Base-by-base conservation (phyloP, 2,329 filamentous ascomycete genomes). In the Sarocladium oryzae region DNA sequence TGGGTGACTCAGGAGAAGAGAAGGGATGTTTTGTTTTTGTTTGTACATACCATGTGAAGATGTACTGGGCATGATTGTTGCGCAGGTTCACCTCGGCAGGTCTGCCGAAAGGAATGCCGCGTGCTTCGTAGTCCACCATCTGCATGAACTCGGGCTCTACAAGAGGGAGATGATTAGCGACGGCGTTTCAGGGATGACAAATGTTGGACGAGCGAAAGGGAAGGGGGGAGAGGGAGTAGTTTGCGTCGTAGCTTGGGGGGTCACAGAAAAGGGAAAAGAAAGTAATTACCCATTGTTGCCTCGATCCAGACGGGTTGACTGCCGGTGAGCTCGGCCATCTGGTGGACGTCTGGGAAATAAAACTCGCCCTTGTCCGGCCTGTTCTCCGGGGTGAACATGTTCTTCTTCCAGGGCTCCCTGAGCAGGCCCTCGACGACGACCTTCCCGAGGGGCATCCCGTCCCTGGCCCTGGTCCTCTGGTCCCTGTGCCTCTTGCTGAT, bases 41-140 rank as follows among this genome's bases (percentile, higher is more conserved):
- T n/a, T 28, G 36, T 36, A 70, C 84, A 63, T 81, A 97, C 93
- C 93, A 99, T 58, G 93, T 99, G 68, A 96, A 93, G 59, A 99
- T 99, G 69, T 99, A 99, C 75, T 97, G 93, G 56, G 89, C 84
- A 69, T 99, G 93, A 70, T 95, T 97, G 66, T 99, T 99, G 66
- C 89, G 82, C 63, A 99, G 73, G 66, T 95, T 95, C 54, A 99
- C 91, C 70, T 95, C 89, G 4, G 93, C 81, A 6, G 89, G 73
- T 63, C 92, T 80, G 13, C 91, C 93, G 64, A 96, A 92, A 2
- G 93, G 93, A 54, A 96, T 85, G 24, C 93, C 93, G 60, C 86
- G 87, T 13, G 79, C 77, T 63, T 88, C 80, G 63, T 89, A 82
- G 60, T 91, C 83, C 63, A 89, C 85, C 56, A 85, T 77, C 58